A percentile compares a stretch with the other conserved stretches of the same genome.
Evolutionary conservation across 169 alveolate genomes (phyloP).

Genomic region (Plasmodium vivax): DNA sequence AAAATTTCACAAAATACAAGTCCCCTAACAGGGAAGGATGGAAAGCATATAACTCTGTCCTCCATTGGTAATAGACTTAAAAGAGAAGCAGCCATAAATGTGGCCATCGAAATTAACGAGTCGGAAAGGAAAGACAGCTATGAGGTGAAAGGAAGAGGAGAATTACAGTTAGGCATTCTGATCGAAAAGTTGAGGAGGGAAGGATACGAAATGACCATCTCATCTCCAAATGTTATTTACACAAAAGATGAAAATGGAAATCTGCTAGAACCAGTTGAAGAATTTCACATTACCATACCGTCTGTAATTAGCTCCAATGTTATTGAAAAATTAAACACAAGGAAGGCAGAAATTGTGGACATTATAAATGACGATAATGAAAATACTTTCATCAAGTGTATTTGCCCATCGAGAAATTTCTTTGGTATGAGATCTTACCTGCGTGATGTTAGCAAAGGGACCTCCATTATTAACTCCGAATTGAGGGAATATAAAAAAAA

Average conservation of each 20-base stretch:
- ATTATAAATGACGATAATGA: slow-evolving; percentile 67
- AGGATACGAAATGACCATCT: slow-evolving; percentile 93
- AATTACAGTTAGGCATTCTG: slow-evolving; percentile 94
- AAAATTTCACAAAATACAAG: slow-evolving; percentile 90
- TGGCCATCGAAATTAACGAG: slow-evolving; percentile 89
- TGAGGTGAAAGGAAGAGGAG: slow-evolving; percentile 94
- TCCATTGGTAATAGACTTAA: slow-evolving; percentile 91
- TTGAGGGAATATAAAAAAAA: slow-evolving; percentile 87
- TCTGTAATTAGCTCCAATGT: slow-evolving; percentile 83
- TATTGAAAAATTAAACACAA: slow-evolving; percentile 87
- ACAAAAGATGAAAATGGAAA: slow-evolving; percentile 84
- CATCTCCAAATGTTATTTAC: slow-evolving; percentile 92
- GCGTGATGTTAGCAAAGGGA: slow-evolving; percentile 88
- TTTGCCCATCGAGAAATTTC: slow-evolving; percentile 80
- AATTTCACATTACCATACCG: slow-evolving; percentile 85
- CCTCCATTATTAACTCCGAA: slow-evolving; percentile 86
- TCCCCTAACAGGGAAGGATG: slow-evolving; percentile 94
- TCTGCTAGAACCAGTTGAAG: slow-evolving; percentile 91
- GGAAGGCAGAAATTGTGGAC: slow-evolving; percentile 83
- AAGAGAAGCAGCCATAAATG: slow-evolving; percentile 92
- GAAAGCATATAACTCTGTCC: slow-evolving; percentile 85
- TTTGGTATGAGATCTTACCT: slow-evolving; percentile 85
- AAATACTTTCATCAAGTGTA: slow-evolving; percentile 65
- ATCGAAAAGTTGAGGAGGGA: slow-evolving; percentile 96
- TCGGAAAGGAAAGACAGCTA: slow-evolving; percentile 83